Evolutionary conservation across 305 asterid genomes (phyloP), one percentile per base, ranked within the genome.

Genomic region (Fraxinus nigra): DNA sequence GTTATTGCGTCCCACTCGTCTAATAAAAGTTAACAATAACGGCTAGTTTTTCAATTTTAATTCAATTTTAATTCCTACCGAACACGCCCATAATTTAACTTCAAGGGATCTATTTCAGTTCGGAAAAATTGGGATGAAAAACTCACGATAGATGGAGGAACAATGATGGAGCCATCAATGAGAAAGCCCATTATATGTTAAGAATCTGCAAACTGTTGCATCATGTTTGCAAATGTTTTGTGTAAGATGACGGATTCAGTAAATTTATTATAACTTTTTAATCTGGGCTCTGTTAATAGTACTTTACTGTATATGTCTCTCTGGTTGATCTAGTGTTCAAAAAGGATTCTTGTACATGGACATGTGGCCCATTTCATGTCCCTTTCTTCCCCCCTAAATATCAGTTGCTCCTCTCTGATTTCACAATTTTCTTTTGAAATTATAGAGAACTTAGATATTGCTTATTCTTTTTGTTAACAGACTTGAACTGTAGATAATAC

Each of bases 381-480:
- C n/a, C 72, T 24, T 24, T 24, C 34, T 9, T 0, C 24, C 24
- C 18, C 11, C 40, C 20, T 5, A 69, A 69, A 32, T 69, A 30
- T 26, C 32, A 48, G 35, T 26, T 48, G 38, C 35, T 76, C 20
- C 22, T 48, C n/a, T 76, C 9, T 34, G 76, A 35, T 34, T 73
- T 48, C 28, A 5, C 73, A 13, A 30, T 4, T 67, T 26, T 43
- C 7, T 13, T 67, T 11, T 20, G 10, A 37, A 35, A 34, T 51
- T 70, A 70, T 6, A 33, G 14, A 80, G 37, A 75, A 26, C 59
- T 54, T 46, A 48, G 33, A 43, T 77, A 28, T 65, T 70, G 73
- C 76, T 61, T 61, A 38, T 34, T 67, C 38, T 65, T 61, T 82
- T 35, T 75, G 40, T 67, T 43, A 73, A 78, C 73, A 30, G 72